phyloP scores from a whole-genome alignment of 805 yeast genomes.

The Scheffersomyces ergatensis region DNA sequence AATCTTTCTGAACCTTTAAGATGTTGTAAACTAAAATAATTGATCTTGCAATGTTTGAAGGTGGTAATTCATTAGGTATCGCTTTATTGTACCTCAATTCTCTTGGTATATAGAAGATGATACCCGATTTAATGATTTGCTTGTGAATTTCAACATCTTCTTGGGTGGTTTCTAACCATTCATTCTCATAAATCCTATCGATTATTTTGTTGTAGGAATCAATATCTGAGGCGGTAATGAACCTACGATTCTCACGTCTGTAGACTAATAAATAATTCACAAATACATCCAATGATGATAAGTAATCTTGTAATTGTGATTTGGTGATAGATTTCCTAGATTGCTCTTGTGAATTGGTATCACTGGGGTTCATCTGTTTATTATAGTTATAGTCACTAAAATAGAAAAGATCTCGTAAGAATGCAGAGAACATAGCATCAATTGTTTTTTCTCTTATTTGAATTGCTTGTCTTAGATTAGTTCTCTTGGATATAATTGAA shows the following conservation, averaged over 20 bases:
- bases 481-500: conserved; percentile 14
- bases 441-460: conserved; percentile 25
- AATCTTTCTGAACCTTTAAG: conserved; percentile 12
- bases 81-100: conserved; percentile 16
- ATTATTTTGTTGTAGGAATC: conserved; percentile 19
- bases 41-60: conserved; percentile 17
- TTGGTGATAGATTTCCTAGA: conserved; percentile 22
- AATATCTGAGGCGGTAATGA: conserved; percentile 6
- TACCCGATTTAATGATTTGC: conserved; percentile 24
- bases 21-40: conserved; percentile 19
- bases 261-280: conserved; percentile 19
- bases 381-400: conserved; percentile 27
- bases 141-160: conserved; percentile 19
- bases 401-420: conserved; percentile 25
- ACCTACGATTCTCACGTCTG: background rate
- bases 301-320: conserved; percentile 18
- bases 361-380: conserved; percentile 8
- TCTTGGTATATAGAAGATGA: conserved; percentile 26
- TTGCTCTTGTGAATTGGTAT: conserved; percentile 10
- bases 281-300: conserved; percentile 19
- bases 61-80: conserved; percentile 8
- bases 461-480: conserved; percentile 15
- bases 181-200: conserved; percentile 17
- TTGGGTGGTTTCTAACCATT: conserved; percentile 20
- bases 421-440: conserved; percentile 26